A percentile compares a stretch with the other conserved stretches of the same genome.
These are phyloP conservation scores for Neospermospora avenae DNA, from an alignment of 2,329 filamentous ascomycete species.

Conservation along the genomic window DNA sequence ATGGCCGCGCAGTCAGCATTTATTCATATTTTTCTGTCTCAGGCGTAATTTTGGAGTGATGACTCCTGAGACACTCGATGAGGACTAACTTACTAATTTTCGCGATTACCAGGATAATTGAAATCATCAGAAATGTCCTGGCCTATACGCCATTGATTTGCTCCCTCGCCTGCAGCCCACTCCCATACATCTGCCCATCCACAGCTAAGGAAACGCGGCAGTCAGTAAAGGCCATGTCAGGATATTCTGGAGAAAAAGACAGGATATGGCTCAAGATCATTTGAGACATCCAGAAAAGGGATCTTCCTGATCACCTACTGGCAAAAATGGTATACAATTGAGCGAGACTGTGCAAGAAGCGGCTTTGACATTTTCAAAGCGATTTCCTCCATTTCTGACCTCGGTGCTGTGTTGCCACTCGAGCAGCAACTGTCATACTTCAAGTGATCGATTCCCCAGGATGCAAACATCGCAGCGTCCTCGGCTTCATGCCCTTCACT, in stretches of 20 bases:
- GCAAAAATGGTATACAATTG: constrained; percentile 51
- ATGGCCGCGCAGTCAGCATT: too few species aligned
- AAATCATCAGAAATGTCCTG: constrained; percentile 40
- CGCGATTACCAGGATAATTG: constrained; percentile 25
- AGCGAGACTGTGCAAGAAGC: constrained; percentile 40
- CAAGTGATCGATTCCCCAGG: constrained; percentile 57
- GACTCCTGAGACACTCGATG: too few species aligned
- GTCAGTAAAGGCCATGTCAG: too few species aligned
- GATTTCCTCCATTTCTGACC: constrained; percentile 16
- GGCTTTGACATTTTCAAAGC: constrained; percentile 47
- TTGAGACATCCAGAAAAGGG: too few species aligned
- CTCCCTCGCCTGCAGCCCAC: constrained; percentile 38
- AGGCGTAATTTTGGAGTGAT: too few species aligned
- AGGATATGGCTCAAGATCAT: too few species aligned
- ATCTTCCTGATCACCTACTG: too few species aligned
- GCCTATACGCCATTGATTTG: constrained; percentile 47
- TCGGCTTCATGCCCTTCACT: constrained; percentile 54
- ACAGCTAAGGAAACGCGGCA: too few species aligned
- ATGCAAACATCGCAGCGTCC: constrained; percentile 55
- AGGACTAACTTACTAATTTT: too few species aligned
- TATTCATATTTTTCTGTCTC: too few species aligned
- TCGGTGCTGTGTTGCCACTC: constrained; percentile 43
- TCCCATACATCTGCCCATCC: constrained; percentile 43
- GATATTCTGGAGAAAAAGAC: too few species aligned
- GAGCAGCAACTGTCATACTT: constrained; percentile 60